Evolutionary conservation across 129 eudicot species (phyloP), one percentile per base, ranked within the genome.

Genomic region (Erigeron canadensis): DNA sequence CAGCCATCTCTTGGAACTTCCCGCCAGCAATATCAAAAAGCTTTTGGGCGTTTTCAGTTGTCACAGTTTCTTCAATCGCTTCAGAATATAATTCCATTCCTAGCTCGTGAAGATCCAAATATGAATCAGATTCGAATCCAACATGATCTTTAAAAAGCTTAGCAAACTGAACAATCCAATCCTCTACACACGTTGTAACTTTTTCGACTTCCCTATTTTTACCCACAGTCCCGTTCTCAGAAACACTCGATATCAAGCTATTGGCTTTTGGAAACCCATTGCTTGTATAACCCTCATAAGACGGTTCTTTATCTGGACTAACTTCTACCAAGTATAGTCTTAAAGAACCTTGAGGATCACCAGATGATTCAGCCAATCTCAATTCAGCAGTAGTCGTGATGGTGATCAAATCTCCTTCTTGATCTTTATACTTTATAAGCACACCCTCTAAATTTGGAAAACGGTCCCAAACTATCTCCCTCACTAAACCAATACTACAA

Each of bases 1-100:
- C 98, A 43, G 95, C 79, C 96, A 94, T 85, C 58, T 94, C 98
- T 84, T 89, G 96, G 67, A 94, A 94, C 85, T 86, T 84, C n/a
- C 75, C 85, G 15, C 87, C 87, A 39, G 98, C 95, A 53, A 87
- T 85, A 41, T 85, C 96, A 60, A 94, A 94, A 44, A 94, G 78
- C 71, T 81, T 81, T 57, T 87, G 90, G 17, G 96, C 95, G 15
- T 86, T 90, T 82, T 89, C 95, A 21, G 81, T 79, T 50, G 96
- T 85, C 64, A 94, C 83, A 6, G 89, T 82, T 72, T 94, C 96
- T 80, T 94, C 98, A 82, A 94, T 80, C 40, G 98, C 98, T 72
- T 94, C 96, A 0, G 98, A 85, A 71, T 89, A 89, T 3, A 94
- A 54, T 76, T 87, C 91, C 98, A 87, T 89, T 19, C 96, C 98